Conservation (phyloP, 495 filamentous ascomycete genomes). For the Staphylotrichum longicolle region DNA sequence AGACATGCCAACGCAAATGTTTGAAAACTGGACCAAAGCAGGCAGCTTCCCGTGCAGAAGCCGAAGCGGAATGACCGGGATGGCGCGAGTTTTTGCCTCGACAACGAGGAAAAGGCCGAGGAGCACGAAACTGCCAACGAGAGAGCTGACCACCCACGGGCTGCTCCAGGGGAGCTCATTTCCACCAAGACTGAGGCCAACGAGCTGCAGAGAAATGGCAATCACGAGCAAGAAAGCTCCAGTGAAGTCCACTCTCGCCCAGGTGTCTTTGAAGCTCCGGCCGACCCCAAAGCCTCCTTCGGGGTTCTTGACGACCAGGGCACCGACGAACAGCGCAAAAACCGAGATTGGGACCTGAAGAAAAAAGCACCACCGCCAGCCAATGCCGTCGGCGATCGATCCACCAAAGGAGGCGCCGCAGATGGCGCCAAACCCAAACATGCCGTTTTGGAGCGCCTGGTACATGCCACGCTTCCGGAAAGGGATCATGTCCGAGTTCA, state of each 20-base stretch:
- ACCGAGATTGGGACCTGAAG: constrained; percentile 53
- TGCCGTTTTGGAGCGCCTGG: constrained; percentile 60
- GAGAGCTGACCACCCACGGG: constrained; percentile 51
- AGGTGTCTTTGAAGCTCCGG: constrained; percentile 40
- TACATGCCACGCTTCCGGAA: constrained; percentile 64
- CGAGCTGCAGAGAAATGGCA: constrained; percentile 56
- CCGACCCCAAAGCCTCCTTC: constrained; percentile 26
- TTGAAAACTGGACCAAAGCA: constrained; percentile 55
- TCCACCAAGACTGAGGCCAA: constrained; percentile 59
- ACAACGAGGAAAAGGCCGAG: constrained; percentile 52
- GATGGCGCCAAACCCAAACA: constrained; percentile 57
- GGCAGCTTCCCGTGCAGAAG: constrained; percentile 55
- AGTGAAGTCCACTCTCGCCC: constrained; percentile 56
- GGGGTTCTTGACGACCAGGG: constrained; percentile 51
- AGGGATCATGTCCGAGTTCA: constrained; percentile 66
- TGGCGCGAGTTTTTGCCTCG: constrained; percentile 56
- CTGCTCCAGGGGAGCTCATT: constrained; percentile 62
- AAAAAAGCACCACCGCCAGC: constrained; percentile 53
- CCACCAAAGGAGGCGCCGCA: constrained; percentile 51
- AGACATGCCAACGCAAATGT: constrained; percentile 60
- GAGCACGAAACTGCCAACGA: constrained; percentile 52
- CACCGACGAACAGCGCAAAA: constrained; percentile 53
- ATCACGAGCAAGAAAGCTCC: constrained; percentile 56
- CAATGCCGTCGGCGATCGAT: constrained; percentile 48
- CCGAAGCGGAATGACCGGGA: constrained; percentile 60